Evolutionary conservation across 2,329 filamentous ascomycete genomes (phyloP), one percentile per base, ranked within the genome.

Genomic region (Emmonsiellopsis sp.): DNA sequence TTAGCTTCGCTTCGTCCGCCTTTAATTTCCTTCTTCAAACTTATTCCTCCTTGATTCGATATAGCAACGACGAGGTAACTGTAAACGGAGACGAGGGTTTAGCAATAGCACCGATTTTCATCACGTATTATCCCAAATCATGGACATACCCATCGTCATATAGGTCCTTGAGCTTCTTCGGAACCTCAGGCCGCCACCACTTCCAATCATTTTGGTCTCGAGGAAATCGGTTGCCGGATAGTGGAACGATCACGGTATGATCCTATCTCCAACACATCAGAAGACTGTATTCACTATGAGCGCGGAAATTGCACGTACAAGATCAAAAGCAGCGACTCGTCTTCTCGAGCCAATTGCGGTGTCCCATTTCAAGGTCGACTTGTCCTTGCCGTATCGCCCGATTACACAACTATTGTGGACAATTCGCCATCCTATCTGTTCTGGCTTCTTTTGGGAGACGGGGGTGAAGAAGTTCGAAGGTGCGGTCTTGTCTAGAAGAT

Each of bases 391-490:
- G 64, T 88, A 91, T 56, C 80, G 83, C n/a, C 84, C 90, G 27
- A 93, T 79, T 5, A 97, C 77, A 21, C 96, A 75, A 3, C 85
- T 86, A 65, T 75, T 85, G 67, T 80, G 86, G 71, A 75, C 76
- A 68, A 78, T 67, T 7, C 77, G 69, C 88, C 93, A 97, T 8
- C 71, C 74, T 49, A 87, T 82, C 54, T 80, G 81, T 49, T 91
- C 85, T 11, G 88, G 87, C 34, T 86, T 83, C 67, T 94, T 96
- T 67, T 95, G 82, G 0, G 90, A 96, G 0, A 79, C 67, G 0
- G 91, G 91, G 0, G 85, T 95, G 71, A 97, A 97, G 74, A 97
- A 97, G 52, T 80, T 88, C 17, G 87, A 80, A 1, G 95, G 82
- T 1, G 86, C 82, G 55, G 71, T 82, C 66, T 83, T 42, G 44